Conservation (phyloP, 345 rosid species). For the Eucalyptus viminalis region DNA sequence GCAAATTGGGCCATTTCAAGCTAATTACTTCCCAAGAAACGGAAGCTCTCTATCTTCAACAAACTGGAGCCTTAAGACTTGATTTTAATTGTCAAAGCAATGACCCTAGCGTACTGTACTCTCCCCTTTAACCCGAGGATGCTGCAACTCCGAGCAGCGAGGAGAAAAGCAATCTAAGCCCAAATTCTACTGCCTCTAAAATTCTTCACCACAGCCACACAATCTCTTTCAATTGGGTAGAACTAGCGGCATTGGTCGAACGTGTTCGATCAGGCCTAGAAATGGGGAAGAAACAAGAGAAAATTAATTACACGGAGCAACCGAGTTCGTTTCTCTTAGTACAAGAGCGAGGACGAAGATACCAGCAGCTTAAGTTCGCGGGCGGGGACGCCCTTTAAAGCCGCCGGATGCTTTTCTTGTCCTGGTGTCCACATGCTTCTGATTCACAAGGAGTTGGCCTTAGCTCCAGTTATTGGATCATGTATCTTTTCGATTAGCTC, state of each 20-base stretch:
- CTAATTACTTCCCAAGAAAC: fast-evolving
- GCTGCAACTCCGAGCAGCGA: background rate
- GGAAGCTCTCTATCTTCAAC: too few species aligned
- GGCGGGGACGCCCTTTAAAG: background rate
- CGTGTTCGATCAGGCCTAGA: background rate
- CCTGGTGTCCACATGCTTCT: background rate
- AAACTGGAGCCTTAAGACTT: fast-evolving
- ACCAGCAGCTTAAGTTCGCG: background rate
- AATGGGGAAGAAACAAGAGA: background rate
- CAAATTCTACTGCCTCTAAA: background rate
- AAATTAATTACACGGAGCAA: background rate
- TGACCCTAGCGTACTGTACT: background rate
- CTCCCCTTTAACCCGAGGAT: background rate
- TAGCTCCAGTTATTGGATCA: too few species aligned
- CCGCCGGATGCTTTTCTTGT: background rate
- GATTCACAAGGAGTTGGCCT: too few species aligned
- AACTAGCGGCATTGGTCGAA: background rate
- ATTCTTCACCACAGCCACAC: background rate
- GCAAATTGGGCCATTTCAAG: background rate
- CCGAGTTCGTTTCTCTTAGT: background rate
- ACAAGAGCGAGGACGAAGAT: background rate
- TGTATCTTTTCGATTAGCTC: too few species aligned
- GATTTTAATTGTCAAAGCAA: background rate
- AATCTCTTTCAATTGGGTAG: background rate
- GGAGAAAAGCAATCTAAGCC: background rate